Evolutionary conservation across 306 rosid species (phyloP).

Genomic region (Elaeagnus macrophylla): DNA sequence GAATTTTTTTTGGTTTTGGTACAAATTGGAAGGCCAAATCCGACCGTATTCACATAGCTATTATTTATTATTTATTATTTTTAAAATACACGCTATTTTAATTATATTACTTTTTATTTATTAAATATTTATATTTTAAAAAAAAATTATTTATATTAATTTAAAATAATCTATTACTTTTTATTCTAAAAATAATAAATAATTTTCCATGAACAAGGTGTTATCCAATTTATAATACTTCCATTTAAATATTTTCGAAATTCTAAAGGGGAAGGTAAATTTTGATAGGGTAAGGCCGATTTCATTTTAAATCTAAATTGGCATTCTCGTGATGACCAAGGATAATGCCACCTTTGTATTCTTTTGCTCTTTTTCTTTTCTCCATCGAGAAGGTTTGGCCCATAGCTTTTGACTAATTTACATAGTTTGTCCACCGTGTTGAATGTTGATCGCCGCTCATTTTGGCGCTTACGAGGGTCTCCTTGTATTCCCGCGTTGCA

Average conservation of each 20-base stretch:
- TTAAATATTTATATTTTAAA: too few relatives aligned
- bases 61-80: too few relatives aligned
- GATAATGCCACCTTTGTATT: conserved; percentile 30
- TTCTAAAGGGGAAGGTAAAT: conserved; percentile 3
- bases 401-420: conserved; percentile 38
- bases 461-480: conserved; percentile 17
- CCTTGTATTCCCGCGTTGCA: not conserved
- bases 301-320: conserved; percentile 1
- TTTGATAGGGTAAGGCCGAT: conserved; percentile 10
- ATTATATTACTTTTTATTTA: too few relatives aligned
- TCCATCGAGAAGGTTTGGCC: conserved; percentile 19
- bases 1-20: conserved; percentile 7
- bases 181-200: too few relatives aligned
- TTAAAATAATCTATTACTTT: too few relatives aligned
- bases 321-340: conserved; percentile 29
- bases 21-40: conserved; percentile 16
- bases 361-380: conserved; percentile 29
- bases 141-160: too few relatives aligned
- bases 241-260: conserved; percentile 2
- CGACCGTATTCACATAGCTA: conserved; percentile 18
- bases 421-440: conserved; percentile 21
- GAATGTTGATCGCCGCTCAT: conserved; percentile 34
- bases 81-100: too few relatives aligned
- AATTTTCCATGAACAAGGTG: too few relatives aligned
- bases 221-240: not conserved